A percentile compares a stretch with the other conserved stretches of the same genome.
These are phyloP conservation scores for Suhomyces pyralidae DNA, from an alignment of 805 yeast genomes.

Conservation along the genomic window DNA sequence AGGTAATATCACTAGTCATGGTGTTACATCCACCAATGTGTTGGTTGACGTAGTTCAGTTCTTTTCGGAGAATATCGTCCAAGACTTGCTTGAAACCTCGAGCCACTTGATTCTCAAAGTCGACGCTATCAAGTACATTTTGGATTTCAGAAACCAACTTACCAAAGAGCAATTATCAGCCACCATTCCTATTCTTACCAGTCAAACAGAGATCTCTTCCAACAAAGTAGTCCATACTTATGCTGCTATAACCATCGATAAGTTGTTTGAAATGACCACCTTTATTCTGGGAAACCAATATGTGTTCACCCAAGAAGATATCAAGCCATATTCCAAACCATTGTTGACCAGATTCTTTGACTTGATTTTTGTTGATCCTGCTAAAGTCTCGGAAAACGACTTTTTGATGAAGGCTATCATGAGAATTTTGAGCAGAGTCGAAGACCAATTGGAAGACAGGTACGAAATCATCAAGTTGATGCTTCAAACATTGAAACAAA, in stretches of 20 bases:
- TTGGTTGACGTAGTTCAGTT: constrained; percentile 84
- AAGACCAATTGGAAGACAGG: constrained; percentile 48
- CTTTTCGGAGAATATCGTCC: constrained; percentile 76
- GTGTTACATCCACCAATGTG: constrained; percentile 82
- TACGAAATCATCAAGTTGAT: constrained; percentile 59
- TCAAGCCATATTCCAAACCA: constrained; percentile 56
- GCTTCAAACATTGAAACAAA: constrained; percentile 62
- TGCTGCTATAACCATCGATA: constrained; percentile 89
- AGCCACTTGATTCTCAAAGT: constrained; percentile 79
- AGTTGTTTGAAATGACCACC: constrained; percentile 74
- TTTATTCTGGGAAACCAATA: constrained; percentile 47
- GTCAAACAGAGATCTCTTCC: constrained; percentile 55
- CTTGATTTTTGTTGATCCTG: constrained; percentile 65
- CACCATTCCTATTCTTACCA: constrained; percentile 73
- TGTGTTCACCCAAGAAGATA: constrained; percentile 70
- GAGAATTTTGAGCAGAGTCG: constrained; percentile 74
- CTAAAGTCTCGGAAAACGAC: constrained; percentile 92
- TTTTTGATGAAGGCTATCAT: constrained; percentile 85
- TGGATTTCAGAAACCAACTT: constrained; percentile 87
- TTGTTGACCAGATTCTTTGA: constrained; percentile 64
- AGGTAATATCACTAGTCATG: constrained; percentile 81
- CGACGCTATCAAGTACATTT: constrained; percentile 89
- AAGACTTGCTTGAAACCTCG: constrained; percentile 60
- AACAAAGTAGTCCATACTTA: constrained; percentile 85
- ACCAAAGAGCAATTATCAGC: constrained; percentile 79